Conservation (phyloP, 768 basidiomycete genomes). For the Lentinula guzmanii region DNA sequence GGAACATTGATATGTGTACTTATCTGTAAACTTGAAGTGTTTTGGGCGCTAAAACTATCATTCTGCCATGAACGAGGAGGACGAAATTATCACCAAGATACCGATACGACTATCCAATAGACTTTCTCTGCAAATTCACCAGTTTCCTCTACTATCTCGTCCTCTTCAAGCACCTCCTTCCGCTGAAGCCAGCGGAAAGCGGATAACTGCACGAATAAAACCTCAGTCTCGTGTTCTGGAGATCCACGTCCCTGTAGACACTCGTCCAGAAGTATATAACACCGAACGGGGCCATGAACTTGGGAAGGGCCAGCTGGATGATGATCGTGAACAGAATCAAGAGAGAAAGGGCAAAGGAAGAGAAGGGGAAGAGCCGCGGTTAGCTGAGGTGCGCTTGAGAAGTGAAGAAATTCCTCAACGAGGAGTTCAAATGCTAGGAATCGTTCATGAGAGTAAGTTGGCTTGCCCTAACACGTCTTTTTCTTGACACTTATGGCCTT, state of each 20-base stretch:
- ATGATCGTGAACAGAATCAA: slow-evolving; percentile 77
- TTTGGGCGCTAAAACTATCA: neutral
- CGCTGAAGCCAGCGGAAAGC: slow-evolving; percentile 65
- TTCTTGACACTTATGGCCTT: slow-evolving; percentile 8
- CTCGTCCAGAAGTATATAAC: slow-evolving; percentile 78
- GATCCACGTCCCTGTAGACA: slow-evolving; percentile 79
- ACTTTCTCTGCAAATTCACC: slow-evolving; percentile 68
- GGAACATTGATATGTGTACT: too few relatives aligned
- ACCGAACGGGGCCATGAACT: slow-evolving; percentile 60
- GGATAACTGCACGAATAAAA: slow-evolving; percentile 70
- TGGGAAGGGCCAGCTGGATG: slow-evolving; percentile 60
- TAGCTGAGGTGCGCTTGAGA: slow-evolving; percentile 64
- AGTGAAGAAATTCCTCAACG: slow-evolving; percentile 67
- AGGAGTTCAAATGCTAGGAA: slow-evolving; percentile 70
- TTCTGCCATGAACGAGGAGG: slow-evolving; percentile 28
- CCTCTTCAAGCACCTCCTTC: slow-evolving; percentile 76
- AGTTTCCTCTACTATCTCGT: slow-evolving; percentile 71
- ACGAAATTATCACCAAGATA: slow-evolving; percentile 60
- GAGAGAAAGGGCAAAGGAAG: slow-evolving; percentile 33
- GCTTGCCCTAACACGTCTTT: neutral
- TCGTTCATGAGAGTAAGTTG: slow-evolving; percentile 61
- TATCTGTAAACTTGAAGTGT: too few relatives aligned
- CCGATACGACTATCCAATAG: slow-evolving; percentile 69
- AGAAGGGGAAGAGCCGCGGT: slow-evolving; percentile 50
- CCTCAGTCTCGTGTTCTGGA: slow-evolving; percentile 57